These are phyloP conservation scores for Epithele typhae DNA, from an alignment of 768 basidiomycete species.

Conservation along the genomic window DNA sequence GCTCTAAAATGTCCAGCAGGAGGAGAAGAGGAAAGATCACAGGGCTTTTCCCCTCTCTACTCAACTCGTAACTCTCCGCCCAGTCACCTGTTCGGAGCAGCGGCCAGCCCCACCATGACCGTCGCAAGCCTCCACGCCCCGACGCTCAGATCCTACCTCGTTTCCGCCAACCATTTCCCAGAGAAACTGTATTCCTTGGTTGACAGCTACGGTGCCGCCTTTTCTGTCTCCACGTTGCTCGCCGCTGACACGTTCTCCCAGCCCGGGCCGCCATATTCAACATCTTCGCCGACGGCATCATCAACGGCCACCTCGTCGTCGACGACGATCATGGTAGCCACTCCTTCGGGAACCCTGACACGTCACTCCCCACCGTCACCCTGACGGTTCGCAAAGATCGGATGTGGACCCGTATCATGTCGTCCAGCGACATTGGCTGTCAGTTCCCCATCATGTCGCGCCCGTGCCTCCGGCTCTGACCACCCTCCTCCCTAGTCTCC, in stretches of 20 bases:
- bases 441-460: no score
- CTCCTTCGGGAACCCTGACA: slow-evolving; percentile 1
- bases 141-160: background rate
- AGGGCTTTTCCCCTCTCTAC: no score
- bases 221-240: background rate
- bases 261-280: slow-evolving; percentile 2
- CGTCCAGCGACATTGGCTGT: background rate
- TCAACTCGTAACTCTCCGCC: no score
- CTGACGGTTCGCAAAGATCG: background rate
- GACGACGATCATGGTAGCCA: slow-evolving; percentile 4
- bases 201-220: background rate
- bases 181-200: background rate
- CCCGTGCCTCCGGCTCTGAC: background rate
- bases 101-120: no score
- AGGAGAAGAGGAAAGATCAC: no score
- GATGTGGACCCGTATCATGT: background rate
- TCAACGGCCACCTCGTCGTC: slow-evolving; percentile 2
- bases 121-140: background rate
- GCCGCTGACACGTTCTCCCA: background rate
- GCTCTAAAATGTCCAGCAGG: no score
- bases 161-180: background rate
- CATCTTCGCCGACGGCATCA: slow-evolving; percentile 1
- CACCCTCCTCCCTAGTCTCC: slow-evolving; percentile 6
- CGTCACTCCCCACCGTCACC: background rate
- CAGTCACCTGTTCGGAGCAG: no score